Evolutionary conservation across 306 rosid genomes (phyloP).

Genomic region (Rosa multiflora): DNA sequence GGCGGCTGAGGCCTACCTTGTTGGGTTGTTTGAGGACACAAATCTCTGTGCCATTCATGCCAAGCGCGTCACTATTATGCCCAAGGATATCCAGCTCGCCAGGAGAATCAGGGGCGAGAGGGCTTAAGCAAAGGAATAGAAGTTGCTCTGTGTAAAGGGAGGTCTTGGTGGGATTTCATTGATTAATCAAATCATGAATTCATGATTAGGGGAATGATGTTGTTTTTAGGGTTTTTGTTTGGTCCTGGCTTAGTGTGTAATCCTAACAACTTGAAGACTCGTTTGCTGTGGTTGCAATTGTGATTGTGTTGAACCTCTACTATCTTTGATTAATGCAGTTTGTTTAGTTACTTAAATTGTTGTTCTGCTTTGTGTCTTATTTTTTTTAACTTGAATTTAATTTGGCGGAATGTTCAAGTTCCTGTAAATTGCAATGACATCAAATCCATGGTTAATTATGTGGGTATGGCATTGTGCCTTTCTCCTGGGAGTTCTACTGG

Average conservation of each 20-base stretch:
- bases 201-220: not conserved
- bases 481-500: no score
- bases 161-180: not conserved
- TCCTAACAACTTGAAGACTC: not conserved
- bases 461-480: no score
- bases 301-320: not conserved
- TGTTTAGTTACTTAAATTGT: not conserved
- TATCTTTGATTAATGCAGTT: not conserved
- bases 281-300: constrained; percentile 5
- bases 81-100: constrained; percentile 45
- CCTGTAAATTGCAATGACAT: not conserved
- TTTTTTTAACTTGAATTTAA: not conserved
- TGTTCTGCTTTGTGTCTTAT: not conserved
- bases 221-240: constrained; percentile 1
- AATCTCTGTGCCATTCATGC: constrained; percentile 46
- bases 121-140: constrained; percentile 8
- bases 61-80: constrained; percentile 37
- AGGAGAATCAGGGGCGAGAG: constrained; percentile 41
- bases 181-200: not conserved
- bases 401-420: not conserved
- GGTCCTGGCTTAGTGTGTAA: not conserved
- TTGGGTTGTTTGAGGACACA: constrained; percentile 46
- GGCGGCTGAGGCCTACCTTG: constrained; percentile 51
- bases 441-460: not conserved
- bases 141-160: not conserved